These are phyloP conservation scores for Osmanthus fragrans DNA, from an alignment of 257 asterid species.

Conservation along the genomic window DNA sequence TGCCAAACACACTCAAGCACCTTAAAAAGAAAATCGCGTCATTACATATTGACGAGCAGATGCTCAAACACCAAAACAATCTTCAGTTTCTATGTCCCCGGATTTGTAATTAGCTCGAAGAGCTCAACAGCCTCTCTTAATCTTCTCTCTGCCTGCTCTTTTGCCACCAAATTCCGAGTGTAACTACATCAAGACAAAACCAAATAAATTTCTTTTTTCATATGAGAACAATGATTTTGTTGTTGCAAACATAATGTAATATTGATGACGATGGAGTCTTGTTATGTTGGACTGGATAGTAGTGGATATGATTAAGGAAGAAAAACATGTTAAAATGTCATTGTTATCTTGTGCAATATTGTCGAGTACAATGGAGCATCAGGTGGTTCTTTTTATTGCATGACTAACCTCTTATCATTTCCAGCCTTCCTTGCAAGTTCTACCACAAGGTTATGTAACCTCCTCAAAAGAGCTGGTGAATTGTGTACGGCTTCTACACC, in stretches of 20 bases:
- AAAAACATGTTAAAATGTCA: neutral
- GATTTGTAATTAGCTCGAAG: slow-evolving; percentile 42
- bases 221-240: neutral
- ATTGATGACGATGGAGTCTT: neutral
- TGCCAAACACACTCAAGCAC: neutral
- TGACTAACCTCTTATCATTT: slow-evolving; percentile 61
- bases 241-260: neutral
- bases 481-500: slow-evolving; percentile 58
- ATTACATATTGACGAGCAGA: neutral
- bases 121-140: slow-evolving; percentile 59
- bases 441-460: slow-evolving; percentile 68
- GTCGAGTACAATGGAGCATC: neutral
- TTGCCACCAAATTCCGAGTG: slow-evolving; percentile 33
- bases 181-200: slow-evolving; percentile 39
- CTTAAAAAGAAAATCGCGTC: neutral
- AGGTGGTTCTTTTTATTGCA: neutral
- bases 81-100: neutral
- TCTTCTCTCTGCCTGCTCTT: slow-evolving; percentile 64
- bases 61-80: neutral
- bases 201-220: neutral
- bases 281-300: neutral
- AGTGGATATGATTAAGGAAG: neutral
- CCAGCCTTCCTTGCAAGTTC: slow-evolving; percentile 71
- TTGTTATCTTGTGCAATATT: neutral
- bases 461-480: slow-evolving; percentile 63